Evolutionary conservation across 2,329 filamentous ascomycete species (phyloP).

Genomic region (Colletotrichum incanum): DNA sequence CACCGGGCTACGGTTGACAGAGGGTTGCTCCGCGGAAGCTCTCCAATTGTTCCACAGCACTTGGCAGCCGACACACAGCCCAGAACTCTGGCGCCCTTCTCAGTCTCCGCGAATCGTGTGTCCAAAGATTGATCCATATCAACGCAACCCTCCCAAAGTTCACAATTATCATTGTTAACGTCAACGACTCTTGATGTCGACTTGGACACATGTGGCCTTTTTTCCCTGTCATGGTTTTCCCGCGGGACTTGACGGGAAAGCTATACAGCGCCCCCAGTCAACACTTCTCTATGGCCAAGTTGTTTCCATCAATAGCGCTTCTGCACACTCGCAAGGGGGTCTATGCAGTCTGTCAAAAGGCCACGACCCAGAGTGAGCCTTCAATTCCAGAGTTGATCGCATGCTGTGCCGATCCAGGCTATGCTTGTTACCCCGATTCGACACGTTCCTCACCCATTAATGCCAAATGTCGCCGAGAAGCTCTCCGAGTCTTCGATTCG

Average conservation of each 20-base stretch:
- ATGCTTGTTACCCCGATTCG: slow-evolving; percentile 33
- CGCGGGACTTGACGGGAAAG: not conserved
- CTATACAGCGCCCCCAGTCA: not conserved
- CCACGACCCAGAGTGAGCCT: too few relatives aligned
- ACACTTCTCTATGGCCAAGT: too few relatives aligned
- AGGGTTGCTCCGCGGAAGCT: slow-evolving; percentile 6
- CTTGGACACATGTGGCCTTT: not conserved
- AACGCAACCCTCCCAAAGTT: not conserved
- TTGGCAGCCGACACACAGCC: slow-evolving; percentile 11
- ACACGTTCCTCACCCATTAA: not conserved
- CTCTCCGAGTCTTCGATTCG: slow-evolving; percentile 23
- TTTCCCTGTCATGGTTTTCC: not conserved
- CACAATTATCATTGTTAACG: slow-evolving; percentile 20
- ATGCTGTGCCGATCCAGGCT: slow-evolving; percentile 18
- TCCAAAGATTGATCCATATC: not conserved
- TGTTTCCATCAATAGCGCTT: not conserved
- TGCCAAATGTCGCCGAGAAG: slow-evolving; percentile 26
- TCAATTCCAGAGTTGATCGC: not conserved
- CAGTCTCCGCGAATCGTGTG: not conserved
- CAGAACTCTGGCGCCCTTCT: slow-evolving; percentile 6
- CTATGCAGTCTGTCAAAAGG: too few relatives aligned
- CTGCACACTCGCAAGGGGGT: too few relatives aligned
- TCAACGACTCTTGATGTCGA: slow-evolving; percentile 30
- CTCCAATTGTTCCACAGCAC: slow-evolving; percentile 5
- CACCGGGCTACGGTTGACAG: not conserved